A percentile compares a stretch with the other conserved stretches of the same genome.
These are phyloP conservation scores for Porpolomopsis calyptriformis DNA, from an alignment of 768 basidiomycete species.

Conservation along the genomic window DNA sequence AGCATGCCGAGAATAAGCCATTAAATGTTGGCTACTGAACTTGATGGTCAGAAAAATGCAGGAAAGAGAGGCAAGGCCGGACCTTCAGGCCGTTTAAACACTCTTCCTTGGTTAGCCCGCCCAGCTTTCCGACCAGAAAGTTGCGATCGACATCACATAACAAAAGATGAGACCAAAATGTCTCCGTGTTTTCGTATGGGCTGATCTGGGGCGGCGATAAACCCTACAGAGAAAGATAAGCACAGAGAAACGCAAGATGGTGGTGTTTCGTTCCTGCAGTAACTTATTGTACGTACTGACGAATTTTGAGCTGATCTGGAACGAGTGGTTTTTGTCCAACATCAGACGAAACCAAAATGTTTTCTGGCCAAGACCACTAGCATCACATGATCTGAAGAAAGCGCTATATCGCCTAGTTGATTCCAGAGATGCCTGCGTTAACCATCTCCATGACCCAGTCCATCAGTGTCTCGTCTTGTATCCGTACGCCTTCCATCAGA, in stretches of 20 bases:
- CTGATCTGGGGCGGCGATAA: constrained; percentile 31
- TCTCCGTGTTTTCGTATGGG: constrained; percentile 31
- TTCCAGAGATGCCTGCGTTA: constrained; percentile 5
- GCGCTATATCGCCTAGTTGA: neutral
- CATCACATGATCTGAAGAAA: too few relatives aligned
- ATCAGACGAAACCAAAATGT: too few relatives aligned
- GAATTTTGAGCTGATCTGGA: constrained; percentile 34
- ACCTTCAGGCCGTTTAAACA: constrained; percentile 46
- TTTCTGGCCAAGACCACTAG: neutral
- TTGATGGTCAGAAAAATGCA: constrained; percentile 2
- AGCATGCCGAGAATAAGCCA: constrained; percentile 37
- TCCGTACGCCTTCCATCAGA: constrained; percentile 52
- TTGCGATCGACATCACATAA: constrained; percentile 40
- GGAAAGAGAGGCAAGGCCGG: constrained; percentile 8
- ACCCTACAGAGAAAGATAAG: constrained; percentile 29
- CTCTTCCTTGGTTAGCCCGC: constrained; percentile 34
- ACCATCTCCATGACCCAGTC: constrained; percentile 24
- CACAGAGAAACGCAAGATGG: neutral
- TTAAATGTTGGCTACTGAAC: constrained; percentile 43
- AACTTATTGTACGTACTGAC: constrained; percentile 37
- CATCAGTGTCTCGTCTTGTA: constrained; percentile 48
- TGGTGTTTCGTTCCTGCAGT: neutral
- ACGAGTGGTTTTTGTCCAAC: neutral
- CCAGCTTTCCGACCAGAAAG: constrained; percentile 33
- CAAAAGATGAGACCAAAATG: constrained; percentile 46